phyloP scores from a whole-genome alignment of 306 rosid species.

The Oxytropis ochrocephala region DNA sequence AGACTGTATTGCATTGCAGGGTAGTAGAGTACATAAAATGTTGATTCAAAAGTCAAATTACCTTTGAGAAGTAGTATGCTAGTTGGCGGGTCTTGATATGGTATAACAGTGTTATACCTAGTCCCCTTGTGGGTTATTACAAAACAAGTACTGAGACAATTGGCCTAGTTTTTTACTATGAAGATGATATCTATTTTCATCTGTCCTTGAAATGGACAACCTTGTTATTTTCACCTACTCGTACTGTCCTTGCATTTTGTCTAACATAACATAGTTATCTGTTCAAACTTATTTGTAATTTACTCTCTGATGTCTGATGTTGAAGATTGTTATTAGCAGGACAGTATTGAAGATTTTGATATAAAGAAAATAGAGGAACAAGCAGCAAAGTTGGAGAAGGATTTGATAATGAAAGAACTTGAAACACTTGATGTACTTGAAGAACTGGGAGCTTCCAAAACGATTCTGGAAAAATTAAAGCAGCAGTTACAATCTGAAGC shows the following conservation, averaged over 20 bases:
- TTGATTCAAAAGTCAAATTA: background rate
- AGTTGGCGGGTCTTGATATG: background rate
- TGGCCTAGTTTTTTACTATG: background rate
- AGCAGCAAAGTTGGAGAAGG: conserved; percentile 91
- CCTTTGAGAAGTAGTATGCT: background rate
- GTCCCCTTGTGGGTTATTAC: background rate
- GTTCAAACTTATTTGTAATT: background rate
- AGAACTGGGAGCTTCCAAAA: conserved; percentile 81
- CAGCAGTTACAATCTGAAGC: conserved; percentile 75
- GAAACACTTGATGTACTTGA: conserved; percentile 96
- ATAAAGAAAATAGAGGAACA: conserved; percentile 86
- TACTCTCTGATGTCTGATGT: conserved; percentile 31
- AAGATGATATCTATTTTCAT: background rate
- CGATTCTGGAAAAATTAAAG: conserved; percentile 75
- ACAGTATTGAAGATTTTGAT: conserved; percentile 58
- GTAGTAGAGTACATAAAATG: background rate
- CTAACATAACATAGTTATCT: background rate
- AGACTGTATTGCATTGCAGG: background rate
- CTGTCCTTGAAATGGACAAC: background rate
- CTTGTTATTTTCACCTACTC: background rate
- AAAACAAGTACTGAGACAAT: background rate
- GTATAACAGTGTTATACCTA: background rate
- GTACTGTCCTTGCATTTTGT: background rate
- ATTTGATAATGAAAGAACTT: conserved; percentile 86
- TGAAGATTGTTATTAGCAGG: conserved; percentile 44